These are phyloP conservation scores for Ilex paraguariensis DNA, from an alignment of 305 asterid genomes.

Conservation along the genomic window DNA sequence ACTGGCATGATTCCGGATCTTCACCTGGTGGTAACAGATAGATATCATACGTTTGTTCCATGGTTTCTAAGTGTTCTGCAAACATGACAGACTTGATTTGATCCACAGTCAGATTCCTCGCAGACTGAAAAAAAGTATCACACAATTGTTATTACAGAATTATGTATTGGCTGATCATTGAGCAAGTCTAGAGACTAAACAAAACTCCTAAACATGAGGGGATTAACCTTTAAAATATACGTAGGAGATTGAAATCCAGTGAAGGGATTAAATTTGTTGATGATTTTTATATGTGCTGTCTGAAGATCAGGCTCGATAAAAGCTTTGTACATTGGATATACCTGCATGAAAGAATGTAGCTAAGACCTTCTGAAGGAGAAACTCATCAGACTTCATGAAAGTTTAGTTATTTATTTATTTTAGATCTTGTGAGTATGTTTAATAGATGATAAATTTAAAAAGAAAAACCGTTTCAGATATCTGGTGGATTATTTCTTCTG, in stretches of 20 bases:
- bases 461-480: slow-evolving; percentile 92
- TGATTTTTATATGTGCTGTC: slow-evolving; percentile 90
- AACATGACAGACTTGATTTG: slow-evolving; percentile 67
- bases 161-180: too few relatives aligned
- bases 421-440: too few relatives aligned
- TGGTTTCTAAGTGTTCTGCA: slow-evolving; percentile 61
- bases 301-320: slow-evolving; percentile 97
- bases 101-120: slow-evolving; percentile 48
- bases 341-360: slow-evolving; percentile 46
- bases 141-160: slow-evolving; percentile 13
- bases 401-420: slow-evolving; percentile 1
- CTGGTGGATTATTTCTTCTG: slow-evolving; percentile 97
- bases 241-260: slow-evolving; percentile 95
- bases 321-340: slow-evolving; percentile 99
- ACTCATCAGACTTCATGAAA: slow-evolving; percentile 5
- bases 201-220: background rate
- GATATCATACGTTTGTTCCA: slow-evolving; percentile 88
- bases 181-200: too few relatives aligned
- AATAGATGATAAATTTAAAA: slow-evolving; percentile 12
- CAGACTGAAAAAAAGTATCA: slow-evolving; percentile 48
- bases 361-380: slow-evolving; percentile 21
- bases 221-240: slow-evolving; percentile 80
- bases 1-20: slow-evolving; percentile 97
- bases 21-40: slow-evolving; percentile 99
- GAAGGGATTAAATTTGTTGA: slow-evolving; percentile 94